A percentile compares a stretch with the other conserved stretches of the same genome.
These are phyloP conservation scores for Lactifluus volemus DNA, from an alignment of 768 basidiomycete genomes.

Conservation along the genomic window DNA sequence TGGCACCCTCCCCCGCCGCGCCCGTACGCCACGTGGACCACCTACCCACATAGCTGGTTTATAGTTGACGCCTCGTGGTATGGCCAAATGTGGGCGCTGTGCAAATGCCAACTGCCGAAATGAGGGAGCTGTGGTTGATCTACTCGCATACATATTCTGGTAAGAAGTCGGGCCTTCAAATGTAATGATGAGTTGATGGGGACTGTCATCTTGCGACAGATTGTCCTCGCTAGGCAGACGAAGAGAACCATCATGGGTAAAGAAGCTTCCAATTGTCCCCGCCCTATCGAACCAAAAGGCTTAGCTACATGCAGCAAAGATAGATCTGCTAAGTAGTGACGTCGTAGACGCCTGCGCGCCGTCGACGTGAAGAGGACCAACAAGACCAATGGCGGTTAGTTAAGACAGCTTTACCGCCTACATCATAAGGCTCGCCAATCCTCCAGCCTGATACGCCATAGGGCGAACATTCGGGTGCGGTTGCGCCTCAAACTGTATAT, in stretches of 20 bases:
- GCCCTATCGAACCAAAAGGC: neutral
- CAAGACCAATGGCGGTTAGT: neutral
- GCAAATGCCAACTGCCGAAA: neutral
- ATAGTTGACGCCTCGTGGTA: neutral
- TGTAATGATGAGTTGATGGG: neutral
- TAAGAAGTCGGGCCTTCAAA: neutral
- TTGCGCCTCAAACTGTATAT: constrained; percentile 76
- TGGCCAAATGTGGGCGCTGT: neutral
- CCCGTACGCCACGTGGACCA: neutral
- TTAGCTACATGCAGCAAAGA: neutral
- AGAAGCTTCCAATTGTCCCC: neutral
- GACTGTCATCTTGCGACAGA: neutral
- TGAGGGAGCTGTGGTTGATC: neutral
- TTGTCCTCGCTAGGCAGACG: neutral
- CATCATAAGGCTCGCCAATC: constrained; percentile 64
- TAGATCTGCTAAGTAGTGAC: neutral
- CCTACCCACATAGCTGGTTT: neutral
- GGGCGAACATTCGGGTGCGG: constrained; percentile 88
- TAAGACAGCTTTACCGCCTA: constrained; percentile 25
- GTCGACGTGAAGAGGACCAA: neutral
- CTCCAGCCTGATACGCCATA: constrained; percentile 79
- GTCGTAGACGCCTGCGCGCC: neutral
- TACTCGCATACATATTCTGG: neutral
- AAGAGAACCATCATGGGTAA: neutral
- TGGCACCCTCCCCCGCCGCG: too few species aligned